These are phyloP conservation scores for Geosiphon pyriformis DNA, from an alignment of 192 early-diverging fungal genomes.

Conservation along the genomic window DNA sequence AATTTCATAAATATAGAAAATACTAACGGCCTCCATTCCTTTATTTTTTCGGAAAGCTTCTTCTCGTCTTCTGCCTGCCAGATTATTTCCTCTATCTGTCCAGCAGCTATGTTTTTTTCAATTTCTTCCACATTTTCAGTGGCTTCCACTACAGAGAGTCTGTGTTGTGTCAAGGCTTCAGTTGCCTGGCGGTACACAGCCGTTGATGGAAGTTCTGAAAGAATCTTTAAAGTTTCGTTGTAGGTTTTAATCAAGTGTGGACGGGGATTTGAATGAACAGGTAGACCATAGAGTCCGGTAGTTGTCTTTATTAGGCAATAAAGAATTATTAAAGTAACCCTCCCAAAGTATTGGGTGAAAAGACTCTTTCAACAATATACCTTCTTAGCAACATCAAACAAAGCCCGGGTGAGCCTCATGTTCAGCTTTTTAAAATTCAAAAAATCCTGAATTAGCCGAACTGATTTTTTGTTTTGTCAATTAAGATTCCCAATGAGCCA, in stretches of 20 bases:
- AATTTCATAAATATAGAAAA: no score
- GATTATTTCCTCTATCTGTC: slow-evolving; percentile 92
- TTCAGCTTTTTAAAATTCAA: no score
- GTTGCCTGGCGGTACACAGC: slow-evolving; percentile 81
- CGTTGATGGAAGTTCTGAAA: slow-evolving; percentile 65
- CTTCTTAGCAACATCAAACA: no score
- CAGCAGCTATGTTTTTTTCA: slow-evolving; percentile 69
- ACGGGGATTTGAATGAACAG: slow-evolving; percentile 82
- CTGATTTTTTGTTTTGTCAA: no score
- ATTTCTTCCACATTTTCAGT: slow-evolving; percentile 69
- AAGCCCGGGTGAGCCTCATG: no score
- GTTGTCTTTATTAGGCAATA: slow-evolving; percentile 38
- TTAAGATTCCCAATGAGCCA: no score
- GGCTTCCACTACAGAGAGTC: slow-evolving; percentile 69
- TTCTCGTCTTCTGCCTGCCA: slow-evolving; percentile 84
- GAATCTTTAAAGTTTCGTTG: slow-evolving; percentile 65
- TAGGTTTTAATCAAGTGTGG: slow-evolving; percentile 82
- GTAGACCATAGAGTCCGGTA: slow-evolving; percentile 81
- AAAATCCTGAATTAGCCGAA: no score
- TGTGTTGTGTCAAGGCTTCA: slow-evolving; percentile 68
- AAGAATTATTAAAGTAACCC: no score
- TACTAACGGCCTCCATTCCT: slow-evolving; percentile 75
- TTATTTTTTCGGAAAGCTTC: slow-evolving; percentile 74
- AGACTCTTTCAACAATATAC: no score
- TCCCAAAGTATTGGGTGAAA: no score